Evolutionary conservation across 2,329 filamentous ascomycete genomes (phyloP).

Genomic region (Neophaeococcomyces aloes): DNA sequence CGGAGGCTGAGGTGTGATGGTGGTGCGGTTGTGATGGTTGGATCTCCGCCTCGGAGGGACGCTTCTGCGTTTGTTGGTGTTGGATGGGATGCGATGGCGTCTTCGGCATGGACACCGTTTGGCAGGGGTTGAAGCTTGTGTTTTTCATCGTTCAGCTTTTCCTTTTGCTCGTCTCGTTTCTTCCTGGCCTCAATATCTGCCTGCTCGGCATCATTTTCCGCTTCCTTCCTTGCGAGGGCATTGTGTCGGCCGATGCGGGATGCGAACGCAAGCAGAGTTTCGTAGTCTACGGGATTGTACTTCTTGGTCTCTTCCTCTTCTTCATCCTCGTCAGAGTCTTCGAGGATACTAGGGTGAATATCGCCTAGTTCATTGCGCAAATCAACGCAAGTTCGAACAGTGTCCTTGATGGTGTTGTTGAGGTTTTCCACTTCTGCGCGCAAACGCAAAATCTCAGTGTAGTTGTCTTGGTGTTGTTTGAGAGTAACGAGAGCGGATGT

Average conservation of each 20-base stretch:
- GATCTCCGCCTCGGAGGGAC: constrained; percentile 9
- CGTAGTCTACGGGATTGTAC: constrained; percentile 32
- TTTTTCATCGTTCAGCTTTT: constrained; percentile 6
- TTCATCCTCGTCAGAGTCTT: constrained; percentile 23
- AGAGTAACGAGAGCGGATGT: constrained; percentile 33
- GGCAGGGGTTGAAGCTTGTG: neutral
- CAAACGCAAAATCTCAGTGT: constrained; percentile 31
- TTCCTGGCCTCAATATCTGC: constrained; percentile 12
- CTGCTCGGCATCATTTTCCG: constrained; percentile 24
- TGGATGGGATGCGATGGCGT: neutral
- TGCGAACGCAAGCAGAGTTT: constrained; percentile 35
- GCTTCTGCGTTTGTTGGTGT: constrained; percentile 4
- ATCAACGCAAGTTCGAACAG: constrained; percentile 31
- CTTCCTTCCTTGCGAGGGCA: constrained; percentile 34
- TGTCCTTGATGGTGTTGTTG: constrained; percentile 32
- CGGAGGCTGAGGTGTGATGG: neutral
- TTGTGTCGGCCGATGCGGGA: constrained; percentile 39
- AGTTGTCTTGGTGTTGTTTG: constrained; percentile 35
- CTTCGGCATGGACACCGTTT: neutral
- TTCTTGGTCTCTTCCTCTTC: constrained; percentile 21
- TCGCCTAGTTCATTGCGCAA: constrained; percentile 33
- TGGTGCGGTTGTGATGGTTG: constrained; percentile 7
- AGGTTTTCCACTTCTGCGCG: constrained; percentile 31
- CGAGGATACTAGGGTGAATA: constrained; percentile 25
- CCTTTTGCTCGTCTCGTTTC: constrained; percentile 11